phyloP scores from a whole-genome alignment of 768 basidiomycete species.

The Amanita fuliginea region DNA sequence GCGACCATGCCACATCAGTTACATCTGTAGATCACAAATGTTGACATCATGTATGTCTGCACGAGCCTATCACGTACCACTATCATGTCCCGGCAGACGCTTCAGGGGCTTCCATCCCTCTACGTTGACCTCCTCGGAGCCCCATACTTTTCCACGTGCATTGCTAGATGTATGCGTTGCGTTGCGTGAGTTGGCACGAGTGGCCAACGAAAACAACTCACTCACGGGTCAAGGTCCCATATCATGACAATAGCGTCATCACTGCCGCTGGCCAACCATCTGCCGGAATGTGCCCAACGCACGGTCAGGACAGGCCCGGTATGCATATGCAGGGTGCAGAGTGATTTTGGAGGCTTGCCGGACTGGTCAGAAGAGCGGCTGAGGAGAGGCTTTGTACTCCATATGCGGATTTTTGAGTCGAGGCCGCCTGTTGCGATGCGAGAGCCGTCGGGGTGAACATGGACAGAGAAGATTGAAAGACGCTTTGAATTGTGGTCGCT shows the following conservation, averaged over 20 bases:
- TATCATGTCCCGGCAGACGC: slow-evolving; percentile 87
- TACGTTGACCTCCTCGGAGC: slow-evolving; percentile 89
- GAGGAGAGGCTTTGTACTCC: slow-evolving; percentile 95
- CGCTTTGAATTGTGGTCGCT: slow-evolving; percentile 52
- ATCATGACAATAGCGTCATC: slow-evolving; percentile 95
- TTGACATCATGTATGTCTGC: neutral
- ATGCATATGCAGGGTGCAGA: slow-evolving; percentile 90
- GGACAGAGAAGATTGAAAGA: slow-evolving; percentile 82
- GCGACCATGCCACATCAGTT: slow-evolving; percentile 91
- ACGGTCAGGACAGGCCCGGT: slow-evolving; percentile 88
- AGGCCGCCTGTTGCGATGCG: slow-evolving; percentile 96
- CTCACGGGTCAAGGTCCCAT: slow-evolving; percentile 95
- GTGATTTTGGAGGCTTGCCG: slow-evolving; percentile 68
- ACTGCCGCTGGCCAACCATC: slow-evolving; percentile 92
- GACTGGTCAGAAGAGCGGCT: slow-evolving; percentile 55
- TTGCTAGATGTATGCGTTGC: slow-evolving; percentile 28
- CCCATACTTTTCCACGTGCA: slow-evolving; percentile 84
- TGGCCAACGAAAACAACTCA: slow-evolving; percentile 11
- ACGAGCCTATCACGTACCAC: slow-evolving; percentile 43
- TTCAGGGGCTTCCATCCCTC: slow-evolving; percentile 96
- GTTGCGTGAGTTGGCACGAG: slow-evolving; percentile 5
- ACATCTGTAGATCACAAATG: slow-evolving; percentile 49
- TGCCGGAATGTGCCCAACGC: slow-evolving; percentile 88
- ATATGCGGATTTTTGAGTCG: slow-evolving; percentile 93
- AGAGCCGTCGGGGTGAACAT: slow-evolving; percentile 92